A percentile compares a stretch with the other conserved stretches of the same genome.
phyloP scores from a whole-genome alignment of 768 basidiomycete species.

The Naganishia friedmannii region DNA sequence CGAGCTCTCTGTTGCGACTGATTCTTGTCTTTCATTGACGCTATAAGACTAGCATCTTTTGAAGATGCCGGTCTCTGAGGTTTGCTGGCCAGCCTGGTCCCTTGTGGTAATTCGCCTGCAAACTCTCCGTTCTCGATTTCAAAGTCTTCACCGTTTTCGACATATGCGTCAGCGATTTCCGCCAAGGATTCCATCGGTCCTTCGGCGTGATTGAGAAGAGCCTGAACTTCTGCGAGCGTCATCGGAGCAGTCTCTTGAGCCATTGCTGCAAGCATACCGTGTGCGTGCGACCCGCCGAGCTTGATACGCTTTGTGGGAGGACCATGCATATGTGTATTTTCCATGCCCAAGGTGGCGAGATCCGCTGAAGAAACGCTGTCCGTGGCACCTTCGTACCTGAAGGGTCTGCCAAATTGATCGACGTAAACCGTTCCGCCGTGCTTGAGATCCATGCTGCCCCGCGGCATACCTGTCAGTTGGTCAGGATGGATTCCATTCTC shows the following conservation, averaged over 20 bases:
- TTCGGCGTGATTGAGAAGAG: conserved; percentile 1
- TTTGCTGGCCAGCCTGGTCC: conserved; percentile 44
- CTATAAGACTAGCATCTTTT: conserved; percentile 32
- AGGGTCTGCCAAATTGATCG: conserved; percentile 48
- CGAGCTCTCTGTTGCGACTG: conserved; percentile 20
- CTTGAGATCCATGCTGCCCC: conserved; percentile 18
- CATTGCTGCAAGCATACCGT: conserved; percentile 15
- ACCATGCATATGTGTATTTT: conserved; percentile 24
- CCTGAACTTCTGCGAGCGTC: conserved; percentile 19
- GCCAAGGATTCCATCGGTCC: conserved; percentile 13
- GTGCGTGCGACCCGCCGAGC: conserved; percentile 31
- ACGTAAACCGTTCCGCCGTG: conserved; percentile 39
- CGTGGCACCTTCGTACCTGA: conserved; percentile 28
- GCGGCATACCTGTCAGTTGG: not conserved
- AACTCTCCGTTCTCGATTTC: conserved; percentile 26
- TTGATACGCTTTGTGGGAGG: conserved; percentile 38
- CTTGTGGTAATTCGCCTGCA: conserved; percentile 32
- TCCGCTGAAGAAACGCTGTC: conserved; percentile 22
- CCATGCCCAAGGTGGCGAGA: conserved; percentile 1
- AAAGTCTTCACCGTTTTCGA: conserved; percentile 38
- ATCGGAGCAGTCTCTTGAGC: conserved; percentile 13
- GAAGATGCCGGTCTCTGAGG: conserved; percentile 42
- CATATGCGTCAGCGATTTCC: conserved; percentile 29
- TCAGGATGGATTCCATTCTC: not conserved
- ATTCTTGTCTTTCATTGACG: conserved; percentile 8